Evolutionary conservation across 768 basidiomycete species (phyloP).

Genomic region (Suillus occidentalis): DNA sequence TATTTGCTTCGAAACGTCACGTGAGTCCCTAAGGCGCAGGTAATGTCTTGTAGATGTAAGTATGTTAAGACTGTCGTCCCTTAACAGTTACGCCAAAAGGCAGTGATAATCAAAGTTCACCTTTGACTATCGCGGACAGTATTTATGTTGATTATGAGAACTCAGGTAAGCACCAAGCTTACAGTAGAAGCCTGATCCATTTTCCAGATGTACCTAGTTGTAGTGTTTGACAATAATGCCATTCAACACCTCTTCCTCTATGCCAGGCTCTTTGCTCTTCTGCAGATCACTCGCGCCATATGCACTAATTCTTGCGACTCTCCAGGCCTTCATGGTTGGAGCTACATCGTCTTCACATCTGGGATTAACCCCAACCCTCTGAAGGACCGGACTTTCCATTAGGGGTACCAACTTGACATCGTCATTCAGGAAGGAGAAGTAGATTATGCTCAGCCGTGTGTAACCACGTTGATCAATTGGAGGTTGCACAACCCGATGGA

Average conservation of each 20-base stretch:
- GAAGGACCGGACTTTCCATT: constrained; percentile 47
- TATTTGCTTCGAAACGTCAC: neutral
- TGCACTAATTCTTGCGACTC: constrained; percentile 47
- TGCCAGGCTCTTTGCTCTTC: constrained; percentile 38
- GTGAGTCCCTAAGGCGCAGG: neutral
- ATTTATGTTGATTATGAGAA: too few relatives aligned
- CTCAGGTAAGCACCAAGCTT: too few relatives aligned
- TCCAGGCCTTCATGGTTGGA: constrained; percentile 54
- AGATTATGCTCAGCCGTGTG: constrained; percentile 57
- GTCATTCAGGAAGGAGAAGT: constrained; percentile 56
- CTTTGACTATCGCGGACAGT: too few relatives aligned
- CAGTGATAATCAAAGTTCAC: too few relatives aligned
- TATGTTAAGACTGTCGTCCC: too few relatives aligned
- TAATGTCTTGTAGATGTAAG: neutral
- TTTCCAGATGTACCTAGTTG: constrained; percentile 32
- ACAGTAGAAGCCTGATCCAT: too few relatives aligned
- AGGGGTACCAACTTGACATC: constrained; percentile 46
- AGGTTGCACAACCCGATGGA: constrained; percentile 62
- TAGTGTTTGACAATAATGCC: constrained; percentile 60
- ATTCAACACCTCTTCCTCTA: constrained; percentile 57
- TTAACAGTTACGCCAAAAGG: too few relatives aligned
- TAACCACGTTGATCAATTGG: constrained; percentile 51
- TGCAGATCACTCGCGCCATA: constrained; percentile 52
- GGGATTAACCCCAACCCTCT: constrained; percentile 40
- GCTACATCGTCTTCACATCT: constrained; percentile 40